A percentile compares a stretch with the other conserved stretches of the same genome.
Conservation (phyloP, 192 early-diverging fungal genomes). For the Irineochytrium annulatum region DNA sequence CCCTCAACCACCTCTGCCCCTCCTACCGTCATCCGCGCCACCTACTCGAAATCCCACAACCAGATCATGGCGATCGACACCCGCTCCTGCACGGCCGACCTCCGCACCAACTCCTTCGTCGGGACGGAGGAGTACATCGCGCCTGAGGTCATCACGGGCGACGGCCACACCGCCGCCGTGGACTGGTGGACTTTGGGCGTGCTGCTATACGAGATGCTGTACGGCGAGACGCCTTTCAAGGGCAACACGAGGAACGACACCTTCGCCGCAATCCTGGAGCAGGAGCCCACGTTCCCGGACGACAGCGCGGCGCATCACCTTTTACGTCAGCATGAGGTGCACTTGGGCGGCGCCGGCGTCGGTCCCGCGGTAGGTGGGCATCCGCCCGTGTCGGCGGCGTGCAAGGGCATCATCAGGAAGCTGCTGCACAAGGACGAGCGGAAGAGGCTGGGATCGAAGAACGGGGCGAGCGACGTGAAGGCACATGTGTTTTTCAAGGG, state of each 20-base stretch:
- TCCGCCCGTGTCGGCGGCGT: conserved; percentile 43
- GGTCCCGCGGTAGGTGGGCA: background rate
- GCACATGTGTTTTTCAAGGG: conserved; percentile 84
- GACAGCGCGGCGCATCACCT: conserved; percentile 11
- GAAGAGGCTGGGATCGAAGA: conserved; percentile 76
- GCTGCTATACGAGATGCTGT: conserved; percentile 98
- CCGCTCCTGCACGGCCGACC: conserved; percentile 13
- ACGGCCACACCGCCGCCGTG: conserved; percentile 85
- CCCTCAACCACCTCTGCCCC: conserved; percentile 75
- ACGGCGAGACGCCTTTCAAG: conserved; percentile 96
- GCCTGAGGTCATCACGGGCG: conserved; percentile 95
- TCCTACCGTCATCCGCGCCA: conserved; percentile 56
- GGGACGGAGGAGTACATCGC: conserved; percentile 99
- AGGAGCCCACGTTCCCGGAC: conserved; percentile 73
- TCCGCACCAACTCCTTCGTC: conserved; percentile 94
- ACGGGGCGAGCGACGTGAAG: conserved; percentile 94
- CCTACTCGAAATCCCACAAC: background rate
- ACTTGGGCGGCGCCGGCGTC: conserved; percentile 1
- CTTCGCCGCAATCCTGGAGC: conserved; percentile 79
- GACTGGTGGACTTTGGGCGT: conserved; percentile 99
- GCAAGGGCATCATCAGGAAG: conserved; percentile 76
- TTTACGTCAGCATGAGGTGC: background rate
- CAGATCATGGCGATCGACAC: conserved; percentile 18
- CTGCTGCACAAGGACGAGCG: conserved; percentile 89
- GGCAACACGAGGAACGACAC: conserved; percentile 82